These are phyloP conservation scores for Nidularia pulvinata DNA, from an alignment of 768 basidiomycete species.

Conservation along the genomic window DNA sequence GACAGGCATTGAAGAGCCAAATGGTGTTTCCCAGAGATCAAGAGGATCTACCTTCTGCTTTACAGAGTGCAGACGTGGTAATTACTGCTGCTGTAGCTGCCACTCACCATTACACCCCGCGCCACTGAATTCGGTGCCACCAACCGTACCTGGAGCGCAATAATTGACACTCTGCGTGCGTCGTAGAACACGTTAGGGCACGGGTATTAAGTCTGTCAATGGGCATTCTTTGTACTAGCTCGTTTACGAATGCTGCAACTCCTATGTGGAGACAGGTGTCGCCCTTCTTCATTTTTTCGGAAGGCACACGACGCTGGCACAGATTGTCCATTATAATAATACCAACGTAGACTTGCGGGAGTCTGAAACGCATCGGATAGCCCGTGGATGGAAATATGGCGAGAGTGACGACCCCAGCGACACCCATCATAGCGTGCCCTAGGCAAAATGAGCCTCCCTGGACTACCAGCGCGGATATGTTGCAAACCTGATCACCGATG, in stretches of 20 bases:
- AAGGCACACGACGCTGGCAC: slow-evolving; percentile 8
- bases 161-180: slow-evolving; percentile 8
- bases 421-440: too few relatives aligned
- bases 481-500: too few relatives aligned
- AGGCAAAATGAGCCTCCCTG: too few relatives aligned
- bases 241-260: not conserved
- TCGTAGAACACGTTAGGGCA: not conserved
- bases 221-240: not conserved
- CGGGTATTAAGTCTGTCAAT: not conserved
- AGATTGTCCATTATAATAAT: slow-evolving; percentile 5
- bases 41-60: slow-evolving; percentile 7
- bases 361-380: not conserved
- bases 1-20: not conserved
- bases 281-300: slow-evolving; percentile 2
- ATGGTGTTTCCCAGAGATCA: slow-evolving; percentile 5
- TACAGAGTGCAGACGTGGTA: slow-evolving; percentile 10
- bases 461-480: too few relatives aligned
- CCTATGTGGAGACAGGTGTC: not conserved
- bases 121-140: slow-evolving; percentile 20
- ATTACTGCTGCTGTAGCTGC: slow-evolving; percentile 4
- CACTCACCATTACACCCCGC: not conserved
- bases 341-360: slow-evolving; percentile 4
- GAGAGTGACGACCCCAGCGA: too few relatives aligned
- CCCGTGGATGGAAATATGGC: too few relatives aligned
- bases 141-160: slow-evolving; percentile 12